These are phyloP conservation scores for Boletellus dicymbophilus DNA, from an alignment of 1,284 basidiomycete genomes.

Conservation along the genomic window DNA sequence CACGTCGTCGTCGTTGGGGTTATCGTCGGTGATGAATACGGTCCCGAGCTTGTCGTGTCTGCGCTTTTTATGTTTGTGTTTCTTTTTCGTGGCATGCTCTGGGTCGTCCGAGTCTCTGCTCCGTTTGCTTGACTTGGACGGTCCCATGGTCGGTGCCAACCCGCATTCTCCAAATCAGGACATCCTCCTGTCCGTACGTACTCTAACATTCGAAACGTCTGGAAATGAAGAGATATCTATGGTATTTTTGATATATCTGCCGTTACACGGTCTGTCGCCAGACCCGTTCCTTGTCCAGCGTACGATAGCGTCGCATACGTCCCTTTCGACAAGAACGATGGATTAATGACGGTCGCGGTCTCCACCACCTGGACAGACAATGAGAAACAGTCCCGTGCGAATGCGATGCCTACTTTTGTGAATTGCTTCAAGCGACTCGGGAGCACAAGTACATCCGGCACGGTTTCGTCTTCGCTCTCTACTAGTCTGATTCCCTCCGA, in stretches of 20 bases:
- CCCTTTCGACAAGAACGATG: slow-evolving; percentile 64
- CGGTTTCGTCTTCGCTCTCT: slow-evolving; percentile 42
- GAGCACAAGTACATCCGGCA: slow-evolving; percentile 84
- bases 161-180: too few species aligned
- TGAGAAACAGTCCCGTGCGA: not conserved
- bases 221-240: slow-evolving; percentile 13
- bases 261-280: slow-evolving; percentile 37
- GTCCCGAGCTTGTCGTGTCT: slow-evolving; percentile 31
- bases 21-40: slow-evolving; percentile 54
- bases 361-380: slow-evolving; percentile 55
- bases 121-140: slow-evolving; percentile 38
- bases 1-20: slow-evolving; percentile 66
- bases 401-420: slow-evolving; percentile 59
- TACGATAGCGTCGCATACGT: slow-evolving; percentile 51
- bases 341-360: slow-evolving; percentile 68
- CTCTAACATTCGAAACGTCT: too few species aligned
- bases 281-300: slow-evolving; percentile 30
- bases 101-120: slow-evolving; percentile 35
- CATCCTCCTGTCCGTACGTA: too few species aligned
- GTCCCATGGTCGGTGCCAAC: slow-evolving; percentile 19
- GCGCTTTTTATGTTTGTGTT: slow-evolving; percentile 44
- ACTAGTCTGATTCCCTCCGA: slow-evolving; percentile 51
- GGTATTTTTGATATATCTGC: slow-evolving; percentile 32
- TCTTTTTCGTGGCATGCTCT: slow-evolving; percentile 45
- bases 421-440: slow-evolving; percentile 89